These are phyloP conservation scores for Linum lewisii DNA, from an alignment of 345 rosid species.

Conservation along the genomic window DNA sequence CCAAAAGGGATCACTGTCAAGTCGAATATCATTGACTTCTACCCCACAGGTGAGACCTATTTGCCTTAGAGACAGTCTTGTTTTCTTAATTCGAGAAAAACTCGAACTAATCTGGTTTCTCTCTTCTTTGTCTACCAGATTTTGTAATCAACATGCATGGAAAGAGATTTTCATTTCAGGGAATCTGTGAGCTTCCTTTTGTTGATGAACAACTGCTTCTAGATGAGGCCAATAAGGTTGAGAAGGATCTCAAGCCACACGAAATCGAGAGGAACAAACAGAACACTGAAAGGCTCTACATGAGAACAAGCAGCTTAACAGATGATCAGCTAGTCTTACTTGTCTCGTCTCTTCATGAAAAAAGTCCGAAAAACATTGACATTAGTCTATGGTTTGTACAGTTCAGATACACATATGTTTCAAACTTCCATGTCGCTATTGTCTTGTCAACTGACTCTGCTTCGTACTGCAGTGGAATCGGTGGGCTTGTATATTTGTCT, in stretches of 20 bases:
- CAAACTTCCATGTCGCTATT: not conserved
- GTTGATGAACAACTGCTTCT: slow-evolving; percentile 17
- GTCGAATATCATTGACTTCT: slow-evolving; percentile 20
- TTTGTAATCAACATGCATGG: slow-evolving; percentile 18
- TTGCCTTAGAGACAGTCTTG: not conserved
- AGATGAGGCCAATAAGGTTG: slow-evolving; percentile 2
- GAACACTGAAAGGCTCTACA: slow-evolving; percentile 7
- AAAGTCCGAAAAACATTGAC: not conserved
- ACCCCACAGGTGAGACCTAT: slow-evolving; percentile 13
- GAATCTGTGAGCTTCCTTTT: slow-evolving; percentile 21
- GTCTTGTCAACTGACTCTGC: too few relatives aligned
- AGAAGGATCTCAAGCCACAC: slow-evolving; percentile 13
- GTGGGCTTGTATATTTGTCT: slow-evolving; percentile 4
- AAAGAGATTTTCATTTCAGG: slow-evolving; percentile 22
- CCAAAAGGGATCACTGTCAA: slow-evolving; percentile 13
- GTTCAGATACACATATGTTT: not conserved
- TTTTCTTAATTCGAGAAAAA: not conserved
- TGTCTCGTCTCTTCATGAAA: not conserved
- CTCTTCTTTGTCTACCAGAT: slow-evolving; percentile 5
- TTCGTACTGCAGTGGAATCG: slow-evolving; percentile 12
- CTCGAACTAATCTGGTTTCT: not conserved
- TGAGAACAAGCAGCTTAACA: slow-evolving; percentile 6
- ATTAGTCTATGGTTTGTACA: slow-evolving; percentile 5
- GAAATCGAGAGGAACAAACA: slow-evolving; percentile 14
- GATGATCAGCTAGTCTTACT: slow-evolving; percentile 3